Evolutionary conservation across 2,329 filamentous ascomycete genomes (phyloP), one percentile per base, ranked within the genome.

Genomic region (Colletotrichum sp.): DNA sequence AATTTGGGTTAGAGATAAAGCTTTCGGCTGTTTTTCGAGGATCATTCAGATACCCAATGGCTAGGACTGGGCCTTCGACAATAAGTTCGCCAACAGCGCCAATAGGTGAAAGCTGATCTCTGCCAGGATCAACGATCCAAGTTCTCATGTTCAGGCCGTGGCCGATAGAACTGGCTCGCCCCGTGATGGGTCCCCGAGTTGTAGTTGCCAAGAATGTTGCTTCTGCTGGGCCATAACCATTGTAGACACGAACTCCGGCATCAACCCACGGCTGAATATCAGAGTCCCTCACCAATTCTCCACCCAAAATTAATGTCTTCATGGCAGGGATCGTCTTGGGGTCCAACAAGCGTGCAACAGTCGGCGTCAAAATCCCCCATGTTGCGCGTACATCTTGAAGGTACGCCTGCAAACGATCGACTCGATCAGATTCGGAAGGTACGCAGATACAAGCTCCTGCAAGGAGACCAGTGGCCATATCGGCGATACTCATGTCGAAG

Each of bases 401-500:
- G 16, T 75, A 78, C 2, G 36, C 65, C 0, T 79, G 82, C 5
- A 92, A 83, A 72, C 91, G 87, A 71, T 88, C 86, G 55, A 89
- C 79, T 15, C 89, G 83, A 72, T 91, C 88, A 12, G 86, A 80
- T 3, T 88, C 83, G 12, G 88, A 87, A 0, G 92, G 91, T 1
- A 93, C 85, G 75, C 91, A 93, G 15, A 93, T 85, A 71, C 89
- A 92, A 0, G 89, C 91, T 22, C 92, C 92, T 29, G 87, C 83
- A 12, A 89, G 84, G 5, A 93, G 83, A 0, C 89, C 86, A 2
- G 87, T 86, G 15, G 91, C 82, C 1, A 89, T 88, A 73, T 92
- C 90, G 0, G 87, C 80, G 1, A 92, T 82, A 19, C 87, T 87
- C 7, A 88, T 85, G 63, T 92, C 89, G 44, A 90, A 90, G 2